phyloP scores from a whole-genome alignment of 1,139 yeast species.

The Geotrichum histeridarum region DNA sequence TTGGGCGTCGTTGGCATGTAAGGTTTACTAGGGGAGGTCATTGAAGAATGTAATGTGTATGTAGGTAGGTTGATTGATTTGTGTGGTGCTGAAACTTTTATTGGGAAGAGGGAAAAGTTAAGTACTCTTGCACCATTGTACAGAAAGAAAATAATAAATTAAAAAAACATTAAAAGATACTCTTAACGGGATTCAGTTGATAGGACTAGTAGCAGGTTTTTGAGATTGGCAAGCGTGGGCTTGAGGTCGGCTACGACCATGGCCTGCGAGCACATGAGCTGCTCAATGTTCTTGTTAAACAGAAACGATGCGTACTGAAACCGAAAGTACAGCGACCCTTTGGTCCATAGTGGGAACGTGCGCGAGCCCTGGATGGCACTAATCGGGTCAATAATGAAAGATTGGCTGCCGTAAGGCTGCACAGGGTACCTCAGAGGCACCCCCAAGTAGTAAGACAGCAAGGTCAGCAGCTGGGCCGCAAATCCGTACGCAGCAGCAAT shows the following conservation, averaged over 20 bases:
- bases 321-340: slow-evolving; percentile 45
- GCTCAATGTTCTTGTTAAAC: slow-evolving; percentile 48
- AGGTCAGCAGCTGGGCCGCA: slow-evolving; percentile 43
- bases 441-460: slow-evolving; percentile 43
- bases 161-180: background rate
- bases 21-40: slow-evolving; percentile 10
- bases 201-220: slow-evolving; percentile 36
- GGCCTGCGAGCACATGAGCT: slow-evolving; percentile 41
- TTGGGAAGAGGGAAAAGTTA: background rate
- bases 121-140: too few relatives aligned
- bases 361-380: slow-evolving; percentile 44
- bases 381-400: slow-evolving; percentile 49
- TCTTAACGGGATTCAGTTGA: slow-evolving; percentile 7
- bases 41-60: background rate
- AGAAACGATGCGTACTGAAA: slow-evolving; percentile 51
- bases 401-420: slow-evolving; percentile 47
- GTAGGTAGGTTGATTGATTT: background rate
- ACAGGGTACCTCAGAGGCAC: slow-evolving; percentile 51
- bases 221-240: slow-evolving; percentile 41
- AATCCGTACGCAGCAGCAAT: slow-evolving; percentile 50
- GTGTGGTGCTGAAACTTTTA: background rate
- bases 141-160: background rate
- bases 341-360: slow-evolving; percentile 47
- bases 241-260: slow-evolving; percentile 38
- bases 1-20: slow-evolving; percentile 7